phyloP scores from a whole-genome alignment of 352 stramenopile species.

The Chrysophaeum taylorii region DNA sequence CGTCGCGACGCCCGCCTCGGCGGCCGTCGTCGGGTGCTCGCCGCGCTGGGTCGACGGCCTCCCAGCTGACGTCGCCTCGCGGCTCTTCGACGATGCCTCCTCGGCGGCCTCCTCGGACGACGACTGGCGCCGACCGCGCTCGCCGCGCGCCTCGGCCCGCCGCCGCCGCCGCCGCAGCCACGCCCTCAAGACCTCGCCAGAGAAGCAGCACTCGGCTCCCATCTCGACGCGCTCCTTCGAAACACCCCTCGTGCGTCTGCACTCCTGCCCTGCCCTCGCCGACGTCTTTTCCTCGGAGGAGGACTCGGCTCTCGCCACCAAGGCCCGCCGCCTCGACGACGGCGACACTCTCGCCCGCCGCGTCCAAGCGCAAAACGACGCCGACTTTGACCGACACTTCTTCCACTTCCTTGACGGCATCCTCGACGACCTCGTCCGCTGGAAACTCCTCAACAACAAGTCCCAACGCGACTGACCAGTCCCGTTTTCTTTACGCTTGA shows the following conservation, averaged over 20 bases:
- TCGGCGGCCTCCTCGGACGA: background rate
- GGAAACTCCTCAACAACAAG: background rate
- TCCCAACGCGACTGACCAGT: too few species aligned
- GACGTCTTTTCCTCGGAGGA: background rate
- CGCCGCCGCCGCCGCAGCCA: too few species aligned
- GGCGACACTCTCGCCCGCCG: background rate
- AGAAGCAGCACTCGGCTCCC: too few species aligned
- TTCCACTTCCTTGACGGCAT: background rate
- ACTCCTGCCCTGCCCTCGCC: background rate
- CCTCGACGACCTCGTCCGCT: conserved; percentile 3
- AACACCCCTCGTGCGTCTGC: conserved; percentile 3
- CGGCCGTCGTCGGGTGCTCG: background rate
- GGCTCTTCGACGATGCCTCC: background rate
- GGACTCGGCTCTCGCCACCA: background rate
- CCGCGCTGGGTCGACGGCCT: conserved; percentile 11
- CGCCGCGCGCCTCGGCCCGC: too few species aligned
- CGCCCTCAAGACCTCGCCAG: too few species aligned
- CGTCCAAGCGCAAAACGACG: background rate
- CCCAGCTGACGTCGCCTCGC: background rate
- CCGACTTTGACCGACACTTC: background rate
- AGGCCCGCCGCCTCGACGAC: background rate
- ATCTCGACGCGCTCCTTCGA: too few species aligned
- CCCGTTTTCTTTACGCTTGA: too few species aligned
- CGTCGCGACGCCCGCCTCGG: background rate
- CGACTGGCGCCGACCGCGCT: background rate